Conservation (phyloP, 169 alveolate genomes). For the Plasmodium gonderi region DNA sequence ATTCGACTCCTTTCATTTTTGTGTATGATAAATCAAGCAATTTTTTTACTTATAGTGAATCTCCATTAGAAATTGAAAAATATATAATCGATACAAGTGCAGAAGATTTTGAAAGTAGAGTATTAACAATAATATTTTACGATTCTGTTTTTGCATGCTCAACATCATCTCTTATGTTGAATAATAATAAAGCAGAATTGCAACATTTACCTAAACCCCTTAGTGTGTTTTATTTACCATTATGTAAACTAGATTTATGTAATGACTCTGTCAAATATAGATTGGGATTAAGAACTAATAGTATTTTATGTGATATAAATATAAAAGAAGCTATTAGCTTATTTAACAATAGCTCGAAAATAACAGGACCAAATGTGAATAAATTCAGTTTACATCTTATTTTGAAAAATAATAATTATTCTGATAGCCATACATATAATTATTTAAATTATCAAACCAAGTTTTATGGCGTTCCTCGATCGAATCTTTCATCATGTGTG, state of each 20-base stretch:
- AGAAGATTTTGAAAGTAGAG: constrained; percentile 44
- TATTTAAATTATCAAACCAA: constrained; percentile 25
- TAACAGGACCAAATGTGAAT: constrained; percentile 54
- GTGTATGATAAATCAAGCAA: constrained; percentile 39
- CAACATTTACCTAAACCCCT: constrained; percentile 40
- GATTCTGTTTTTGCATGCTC: constrained; percentile 57
- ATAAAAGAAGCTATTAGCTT: constrained; percentile 65
- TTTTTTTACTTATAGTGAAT: constrained; percentile 63
- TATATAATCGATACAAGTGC: constrained; percentile 52
- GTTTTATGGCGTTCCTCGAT: constrained; percentile 49
- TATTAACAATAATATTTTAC: constrained; percentile 42
- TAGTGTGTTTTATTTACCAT: constrained; percentile 42
- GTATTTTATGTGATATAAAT: constrained; percentile 22
- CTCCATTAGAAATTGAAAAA: constrained; percentile 67
- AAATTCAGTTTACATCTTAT: constrained; percentile 57
- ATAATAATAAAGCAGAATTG: constrained; percentile 33
- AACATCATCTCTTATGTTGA: constrained; percentile 20
- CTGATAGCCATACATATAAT: constrained; percentile 12
- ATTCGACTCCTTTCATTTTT: constrained; percentile 41
- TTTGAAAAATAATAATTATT: constrained; percentile 55
- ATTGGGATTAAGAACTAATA: constrained; percentile 31
- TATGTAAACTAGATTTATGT: constrained; percentile 38
- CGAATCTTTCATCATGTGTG: constrained; percentile 44
- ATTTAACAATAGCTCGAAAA: constrained; percentile 49
- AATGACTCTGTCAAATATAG: constrained; percentile 64